Percentiles rank a stretch among this genome's conserved stretches.
phyloP scores from a whole-genome alignment of 1,284 basidiomycete species.

The Boletellus dicymbophilus region DNA sequence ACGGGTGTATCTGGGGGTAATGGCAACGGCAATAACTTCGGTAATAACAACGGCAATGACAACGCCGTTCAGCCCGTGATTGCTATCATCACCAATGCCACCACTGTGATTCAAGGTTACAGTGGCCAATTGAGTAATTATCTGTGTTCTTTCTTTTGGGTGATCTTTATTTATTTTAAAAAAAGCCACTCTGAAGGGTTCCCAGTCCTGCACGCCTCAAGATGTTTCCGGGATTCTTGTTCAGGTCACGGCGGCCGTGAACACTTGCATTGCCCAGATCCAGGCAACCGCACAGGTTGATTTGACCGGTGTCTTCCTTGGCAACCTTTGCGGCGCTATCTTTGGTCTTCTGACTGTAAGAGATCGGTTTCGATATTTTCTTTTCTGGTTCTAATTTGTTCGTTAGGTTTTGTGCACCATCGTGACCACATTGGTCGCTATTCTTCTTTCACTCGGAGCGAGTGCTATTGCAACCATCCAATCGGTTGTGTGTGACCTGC shows the following conservation, averaged over 20 bases:
- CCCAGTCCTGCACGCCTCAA: conserved; percentile 8
- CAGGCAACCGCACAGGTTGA: conserved; percentile 7
- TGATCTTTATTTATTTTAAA: background rate
- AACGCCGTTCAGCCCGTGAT: conserved; percentile 18
- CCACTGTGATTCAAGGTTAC: conserved; percentile 5
- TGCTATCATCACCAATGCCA: conserved; percentile 16
- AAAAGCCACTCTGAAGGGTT: conserved; percentile 7
- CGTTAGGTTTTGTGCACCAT: too few relatives aligned
- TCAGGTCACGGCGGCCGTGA: conserved; percentile 13
- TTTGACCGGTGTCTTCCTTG: conserved; percentile 9
- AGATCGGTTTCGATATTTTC: background rate
- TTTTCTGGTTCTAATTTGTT: too few relatives aligned
- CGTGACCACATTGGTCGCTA: too few relatives aligned
- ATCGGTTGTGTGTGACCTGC: background rate
- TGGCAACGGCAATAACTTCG: too few relatives aligned
- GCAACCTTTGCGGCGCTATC: conserved; percentile 5
- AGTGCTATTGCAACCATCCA: background rate
- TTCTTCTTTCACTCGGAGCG: too few relatives aligned
- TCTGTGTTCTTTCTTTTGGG: accelerated
- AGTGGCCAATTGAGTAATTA: conserved; percentile 13
- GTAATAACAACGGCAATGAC: conserved; percentile 11
- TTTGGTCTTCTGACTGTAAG: conserved; percentile 8
- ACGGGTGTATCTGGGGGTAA: too few relatives aligned
- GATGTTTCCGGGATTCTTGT: conserved; percentile 13
- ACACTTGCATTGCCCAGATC: conserved; percentile 11